Evolutionary conservation across 176 grass and related monocot species (phyloP), one percentile per base, ranked within the genome.

Genomic region (Aegilops longissima): DNA sequence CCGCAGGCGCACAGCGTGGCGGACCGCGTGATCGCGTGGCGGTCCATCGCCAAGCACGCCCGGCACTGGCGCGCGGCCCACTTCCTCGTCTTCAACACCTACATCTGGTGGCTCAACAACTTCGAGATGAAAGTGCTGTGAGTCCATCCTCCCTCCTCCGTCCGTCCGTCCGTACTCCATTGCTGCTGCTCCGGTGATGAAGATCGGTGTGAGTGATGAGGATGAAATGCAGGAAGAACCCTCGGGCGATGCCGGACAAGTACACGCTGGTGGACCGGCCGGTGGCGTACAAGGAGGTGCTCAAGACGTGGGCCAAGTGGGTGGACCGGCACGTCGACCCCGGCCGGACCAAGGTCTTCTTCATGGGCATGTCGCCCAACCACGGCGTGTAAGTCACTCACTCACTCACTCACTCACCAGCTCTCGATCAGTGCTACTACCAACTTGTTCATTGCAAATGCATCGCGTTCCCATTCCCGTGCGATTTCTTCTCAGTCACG

Each of bases 351-450:
- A 93, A 45, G 34, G 92, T 95, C 62, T 97, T 97, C 89, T 97
- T 95, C 89, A 97, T 97, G 92, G 91, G 90, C 89, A 95, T 93
- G 90, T 97, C 95, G 0, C 95, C 95, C 21, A 97, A 97, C 75
- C 95, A 97, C 73, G 54, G 90, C 78, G 58, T 49, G 95, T 97
- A 72, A 82, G 87, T 64, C 11, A 35, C 34, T 38, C 6, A 17
- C 47, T n/a, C 65, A 17, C 47, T n/a, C 65, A 5, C 45, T 49
- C 45, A 4, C 18, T 11, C 71, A 31, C 2, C 36, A 14, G 23
- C 62, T 30, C 23, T 8, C 3, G 9, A 49, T 14, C 45, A 47
- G 44, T 47, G 5, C 13, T 16, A 49, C 10, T 45, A 5, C 47
- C 47, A 54, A 18, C 16, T 18, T 6, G 16, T 54, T 54, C 49